A percentile compares a stretch with the other conserved stretches of the same genome.
Conservation (phyloP, 768 basidiomycete genomes). For the Mycena metata region DNA sequence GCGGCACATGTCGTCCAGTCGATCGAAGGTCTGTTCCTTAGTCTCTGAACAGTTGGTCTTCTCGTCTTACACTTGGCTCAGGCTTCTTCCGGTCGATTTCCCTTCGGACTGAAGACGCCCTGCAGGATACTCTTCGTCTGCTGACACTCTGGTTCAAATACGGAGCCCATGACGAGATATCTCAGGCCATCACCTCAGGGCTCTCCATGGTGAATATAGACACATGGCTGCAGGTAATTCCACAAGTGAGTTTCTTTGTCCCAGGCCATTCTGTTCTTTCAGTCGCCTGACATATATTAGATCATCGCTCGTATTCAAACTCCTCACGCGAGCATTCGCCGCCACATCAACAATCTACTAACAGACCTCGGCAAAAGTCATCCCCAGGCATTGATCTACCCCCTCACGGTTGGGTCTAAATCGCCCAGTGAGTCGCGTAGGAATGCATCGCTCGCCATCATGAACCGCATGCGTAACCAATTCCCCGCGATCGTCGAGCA, state of each 20-base stretch:
- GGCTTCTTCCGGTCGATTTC: constrained; percentile 97
- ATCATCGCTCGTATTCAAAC: constrained; percentile 99
- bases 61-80: constrained; percentile 42
- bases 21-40: constrained; percentile 69
- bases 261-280: background rate
- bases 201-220: constrained; percentile 94
- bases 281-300: constrained; percentile 53
- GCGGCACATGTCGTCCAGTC: constrained; percentile 91
- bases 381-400: constrained; percentile 96
- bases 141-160: constrained; percentile 99
- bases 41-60: constrained; percentile 6
- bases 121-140: constrained; percentile 94
- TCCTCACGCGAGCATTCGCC: constrained; percentile 86
- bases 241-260: constrained; percentile 74
- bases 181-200: constrained; percentile 87
- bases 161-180: constrained; percentile 91
- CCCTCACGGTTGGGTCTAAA: constrained; percentile 96
- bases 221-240: constrained; percentile 98
- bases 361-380: constrained; percentile 96
- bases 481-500: constrained; percentile 90
- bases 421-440: constrained; percentile 90
- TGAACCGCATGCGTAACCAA: constrained; percentile 95
- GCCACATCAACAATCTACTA: constrained; percentile 90
- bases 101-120: constrained; percentile 87
- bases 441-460: constrained; percentile 89